These are phyloP conservation scores for Starmerella bacillaris DNA, from an alignment of 805 yeast genomes.

Conservation along the genomic window DNA sequence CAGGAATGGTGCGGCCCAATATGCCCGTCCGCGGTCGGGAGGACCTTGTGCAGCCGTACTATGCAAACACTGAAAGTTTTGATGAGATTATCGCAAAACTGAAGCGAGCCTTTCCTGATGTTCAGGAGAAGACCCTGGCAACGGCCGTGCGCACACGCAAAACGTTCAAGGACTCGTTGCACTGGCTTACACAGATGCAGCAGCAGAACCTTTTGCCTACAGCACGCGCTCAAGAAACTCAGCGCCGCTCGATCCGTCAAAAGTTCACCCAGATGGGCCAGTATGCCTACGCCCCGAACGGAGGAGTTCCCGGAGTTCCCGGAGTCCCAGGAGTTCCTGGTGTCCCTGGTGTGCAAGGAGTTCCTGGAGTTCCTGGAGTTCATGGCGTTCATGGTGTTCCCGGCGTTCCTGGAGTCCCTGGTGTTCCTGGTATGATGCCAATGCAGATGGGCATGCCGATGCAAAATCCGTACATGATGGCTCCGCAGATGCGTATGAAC, in stretches of 20 bases:
- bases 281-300: constrained; percentile 1
- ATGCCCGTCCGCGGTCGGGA: not conserved
- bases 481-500: not conserved
- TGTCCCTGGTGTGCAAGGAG: not conserved
- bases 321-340: constrained; percentile 1
- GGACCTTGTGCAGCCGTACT: not conserved
- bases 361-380: not conserved
- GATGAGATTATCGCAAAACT: constrained; percentile 6
- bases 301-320: not conserved
- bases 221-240: constrained; percentile 13
- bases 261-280: constrained; percentile 19
- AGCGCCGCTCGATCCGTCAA: constrained; percentile 24
- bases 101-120: constrained; percentile 15
- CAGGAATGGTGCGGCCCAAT: not conserved
- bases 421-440: not conserved
- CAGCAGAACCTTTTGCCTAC: constrained; percentile 18
- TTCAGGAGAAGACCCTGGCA: constrained; percentile 15
- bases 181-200: constrained; percentile 21
- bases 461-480: not conserved
- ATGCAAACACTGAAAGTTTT: not conserved
- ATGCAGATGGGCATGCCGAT: constrained; percentile 1
- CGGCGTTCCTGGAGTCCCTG: not conserved
- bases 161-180: constrained; percentile 23
- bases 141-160: constrained; percentile 19
- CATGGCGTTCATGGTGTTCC: not conserved